Base-by-base conservation (phyloP, 2,329 filamentous ascomycete species). In the Venturia pyrina region DNA sequence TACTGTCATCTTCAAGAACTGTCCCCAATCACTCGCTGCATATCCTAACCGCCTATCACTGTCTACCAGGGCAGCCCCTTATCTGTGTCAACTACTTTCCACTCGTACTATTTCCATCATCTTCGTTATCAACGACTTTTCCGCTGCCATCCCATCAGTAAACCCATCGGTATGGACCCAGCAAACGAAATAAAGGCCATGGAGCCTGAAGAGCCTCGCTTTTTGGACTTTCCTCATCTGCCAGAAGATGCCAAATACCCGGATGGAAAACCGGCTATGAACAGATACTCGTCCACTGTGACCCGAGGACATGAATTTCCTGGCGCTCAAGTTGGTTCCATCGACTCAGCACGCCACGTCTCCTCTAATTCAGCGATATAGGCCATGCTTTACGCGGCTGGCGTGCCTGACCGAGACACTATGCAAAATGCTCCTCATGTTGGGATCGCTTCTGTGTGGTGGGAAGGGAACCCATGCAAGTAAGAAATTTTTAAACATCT, bases 381-480 rank as follows among this genome's bases (percentile, higher is more conserved):
- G 89, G 91, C 93, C 53, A 97, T 97, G 93, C 84, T 98, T 28
- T 98, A 96, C 77, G 93, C 90, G 17, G 92, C 93, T 10, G 93
- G 93, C 32, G 89, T 98, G 43, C 90, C 92, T 1, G 85, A 91
- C 73, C 83, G 86, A 71, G 82, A 95, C 66, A 86, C 88, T 72
- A 96, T 98, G 90, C 93, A 93, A 78, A 93, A 84, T 66, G 89
- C 89, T 64, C 91, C 93, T 15, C 93, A 98, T 69, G 90, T 98
- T 34, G 93, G 93, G 66, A 86, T 97, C 73, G 89, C 92, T 8
- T 92, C 89, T 5, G 90, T 97, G 5, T 97, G 93, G 93, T 98
- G 93, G 93, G 92, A 97, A 78, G 93, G 93, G 37, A 97, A 97
- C 75, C 91, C 93, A 46, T 97, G 93, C 86, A 96, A 96, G 88